Conservation (phyloP, 2,329 filamentous ascomycete species). For the Pseudomassariella vexata region DNA sequence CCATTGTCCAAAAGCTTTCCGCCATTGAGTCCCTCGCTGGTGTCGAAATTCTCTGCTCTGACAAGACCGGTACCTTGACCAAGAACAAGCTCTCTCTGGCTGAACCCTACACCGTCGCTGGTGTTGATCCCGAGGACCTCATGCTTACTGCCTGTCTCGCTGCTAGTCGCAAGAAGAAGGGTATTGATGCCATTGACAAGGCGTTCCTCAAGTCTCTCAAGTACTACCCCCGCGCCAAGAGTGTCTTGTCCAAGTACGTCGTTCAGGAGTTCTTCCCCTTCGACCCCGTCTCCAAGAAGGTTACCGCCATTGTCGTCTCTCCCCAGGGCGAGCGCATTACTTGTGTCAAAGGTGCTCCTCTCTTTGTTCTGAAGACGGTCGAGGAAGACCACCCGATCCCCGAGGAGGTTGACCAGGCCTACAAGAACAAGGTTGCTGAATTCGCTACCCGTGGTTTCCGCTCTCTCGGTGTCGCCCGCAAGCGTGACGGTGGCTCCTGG, state of each 20-base stretch:
- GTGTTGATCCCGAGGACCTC: conserved; percentile 79
- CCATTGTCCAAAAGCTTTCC: conserved; percentile 87
- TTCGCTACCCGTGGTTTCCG: conserved; percentile 92
- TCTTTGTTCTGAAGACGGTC: conserved; percentile 82
- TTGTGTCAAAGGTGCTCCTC: conserved; percentile 87
- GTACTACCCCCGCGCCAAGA: conserved; percentile 78
- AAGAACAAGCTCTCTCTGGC: conserved; percentile 90
- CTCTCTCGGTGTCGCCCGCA: conserved; percentile 87
- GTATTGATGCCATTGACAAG: conserved; percentile 92
- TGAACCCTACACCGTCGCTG: conserved; percentile 76
- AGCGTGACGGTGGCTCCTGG: conserved; percentile 75
- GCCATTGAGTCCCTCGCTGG: conserved; percentile 89
- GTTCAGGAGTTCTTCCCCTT: conserved; percentile 82
- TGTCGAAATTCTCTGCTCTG: conserved; percentile 89
- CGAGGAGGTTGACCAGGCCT: conserved; percentile 70
- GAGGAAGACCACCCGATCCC: conserved; percentile 78
- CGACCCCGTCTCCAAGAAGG: conserved; percentile 91
- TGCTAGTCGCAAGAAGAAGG: conserved; percentile 90
- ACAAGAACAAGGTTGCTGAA: conserved; percentile 89
- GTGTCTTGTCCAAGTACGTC: conserved; percentile 75
- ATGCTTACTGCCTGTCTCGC: conserved; percentile 90
- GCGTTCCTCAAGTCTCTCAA: conserved; percentile 83
- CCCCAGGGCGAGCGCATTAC: conserved; percentile 77
- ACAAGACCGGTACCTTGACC: conserved; percentile 90
- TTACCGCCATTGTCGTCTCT: conserved; percentile 76